Conservation (phyloP, 306 rosid species). For the Gleditsia sinensis region DNA sequence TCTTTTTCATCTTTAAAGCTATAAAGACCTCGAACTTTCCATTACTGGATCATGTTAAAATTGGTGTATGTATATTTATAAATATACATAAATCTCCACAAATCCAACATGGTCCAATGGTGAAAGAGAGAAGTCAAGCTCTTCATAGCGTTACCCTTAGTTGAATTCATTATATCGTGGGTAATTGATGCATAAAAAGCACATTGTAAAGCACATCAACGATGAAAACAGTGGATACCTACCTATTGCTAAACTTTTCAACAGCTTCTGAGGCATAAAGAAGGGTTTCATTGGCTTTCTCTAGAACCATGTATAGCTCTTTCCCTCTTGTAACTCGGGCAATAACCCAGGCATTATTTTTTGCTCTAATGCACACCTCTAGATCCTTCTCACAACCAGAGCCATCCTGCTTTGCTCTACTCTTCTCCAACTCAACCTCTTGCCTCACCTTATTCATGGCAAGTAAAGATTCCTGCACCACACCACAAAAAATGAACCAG, state of each 20-base stretch:
- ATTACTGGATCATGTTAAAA: too few species aligned
- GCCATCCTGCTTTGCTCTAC: conserved; percentile 54
- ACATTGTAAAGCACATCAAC: not conserved
- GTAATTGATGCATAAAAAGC: conserved; percentile 20
- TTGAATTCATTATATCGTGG: not conserved
- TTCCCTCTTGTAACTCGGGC: conserved; percentile 85
- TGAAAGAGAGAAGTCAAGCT: too few species aligned
- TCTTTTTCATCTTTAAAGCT: too few species aligned
- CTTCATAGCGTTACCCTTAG: too few species aligned
- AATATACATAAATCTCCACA: too few species aligned
- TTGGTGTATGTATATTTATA: too few species aligned
- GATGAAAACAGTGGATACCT: conserved; percentile 46
- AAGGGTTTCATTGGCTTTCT: conserved; percentile 90
- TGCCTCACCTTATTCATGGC: conserved; percentile 83
- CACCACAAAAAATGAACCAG: conserved; percentile 20
- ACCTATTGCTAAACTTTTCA: conserved; percentile 97
- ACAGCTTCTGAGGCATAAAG: conserved; percentile 93
- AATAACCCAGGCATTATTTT: conserved; percentile 94
- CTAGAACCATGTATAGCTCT: conserved; percentile 92
- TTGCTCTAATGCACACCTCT: conserved; percentile 85
- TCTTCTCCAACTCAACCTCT: conserved; percentile 89
- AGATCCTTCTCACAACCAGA: conserved; percentile 66
- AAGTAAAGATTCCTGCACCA: conserved; percentile 84
- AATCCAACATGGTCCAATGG: too few species aligned
- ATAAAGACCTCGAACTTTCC: too few species aligned